These are phyloP conservation scores for Suhomyces atakaporum DNA, from an alignment of 1,139 yeast genomes.

Conservation along the genomic window DNA sequence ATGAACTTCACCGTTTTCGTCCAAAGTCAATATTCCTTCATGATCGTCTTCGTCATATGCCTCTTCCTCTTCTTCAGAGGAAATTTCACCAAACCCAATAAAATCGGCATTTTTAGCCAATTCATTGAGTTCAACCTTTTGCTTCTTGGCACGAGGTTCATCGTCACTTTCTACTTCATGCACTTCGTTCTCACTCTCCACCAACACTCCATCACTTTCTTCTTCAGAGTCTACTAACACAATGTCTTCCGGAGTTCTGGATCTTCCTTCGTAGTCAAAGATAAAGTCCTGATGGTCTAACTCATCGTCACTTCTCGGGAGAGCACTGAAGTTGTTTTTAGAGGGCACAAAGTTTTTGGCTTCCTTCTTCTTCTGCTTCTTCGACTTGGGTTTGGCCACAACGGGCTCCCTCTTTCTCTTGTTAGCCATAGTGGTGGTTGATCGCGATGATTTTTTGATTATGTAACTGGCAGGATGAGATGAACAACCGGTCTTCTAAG, in stretches of 20 bases:
- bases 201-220: conserved; percentile 32
- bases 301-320: conserved; percentile 21
- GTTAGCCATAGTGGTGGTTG: conserved; percentile 12
- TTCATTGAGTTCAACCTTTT: conserved; percentile 25
- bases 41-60: conserved; percentile 25
- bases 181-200: conserved; percentile 38
- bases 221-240: conserved; percentile 30
- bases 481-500: too few species aligned
- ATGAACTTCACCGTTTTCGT: conserved; percentile 30
- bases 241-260: conserved; percentile 20
- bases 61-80: conserved; percentile 43
- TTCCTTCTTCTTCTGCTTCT: conserved; percentile 22
- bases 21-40: conserved; percentile 13
- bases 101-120: conserved; percentile 56
- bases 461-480: neutral
- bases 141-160: conserved; percentile 19
- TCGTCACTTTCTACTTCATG: conserved; percentile 19
- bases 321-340: conserved; percentile 23
- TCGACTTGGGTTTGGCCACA: conserved; percentile 20
- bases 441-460: conserved; percentile 1
- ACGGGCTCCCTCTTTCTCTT: conserved; percentile 25
- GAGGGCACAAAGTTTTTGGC: conserved; percentile 13
- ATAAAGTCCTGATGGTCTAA: conserved; percentile 24
- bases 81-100: conserved; percentile 59
- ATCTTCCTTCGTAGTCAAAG: conserved; percentile 23